Conservation (phyloP, 805 yeast genomes). For the Wickerhamiella cacticola region DNA sequence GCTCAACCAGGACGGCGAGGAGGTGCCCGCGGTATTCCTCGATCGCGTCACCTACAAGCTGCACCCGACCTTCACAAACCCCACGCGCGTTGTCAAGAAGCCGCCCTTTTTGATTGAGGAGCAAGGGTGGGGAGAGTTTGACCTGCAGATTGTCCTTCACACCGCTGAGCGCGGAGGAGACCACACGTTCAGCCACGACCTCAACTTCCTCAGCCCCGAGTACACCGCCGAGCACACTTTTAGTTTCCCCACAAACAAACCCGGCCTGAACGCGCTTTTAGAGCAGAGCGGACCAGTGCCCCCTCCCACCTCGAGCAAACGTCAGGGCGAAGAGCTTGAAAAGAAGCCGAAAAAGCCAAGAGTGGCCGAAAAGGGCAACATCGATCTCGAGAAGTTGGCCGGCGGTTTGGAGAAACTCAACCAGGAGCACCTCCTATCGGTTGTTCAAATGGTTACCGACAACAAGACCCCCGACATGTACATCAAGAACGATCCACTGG, state of each 20-base stretch:
- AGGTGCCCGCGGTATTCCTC: constrained; percentile 72
- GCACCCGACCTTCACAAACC: constrained; percentile 91
- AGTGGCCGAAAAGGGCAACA: constrained; percentile 40
- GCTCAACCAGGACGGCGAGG: constrained; percentile 69
- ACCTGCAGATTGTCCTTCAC: constrained; percentile 66
- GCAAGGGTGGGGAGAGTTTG: constrained; percentile 98
- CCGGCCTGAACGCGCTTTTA: constrained; percentile 56
- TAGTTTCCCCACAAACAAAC: constrained; percentile 63
- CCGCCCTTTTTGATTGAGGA: constrained; percentile 82
- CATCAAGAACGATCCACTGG: constrained; percentile 87
- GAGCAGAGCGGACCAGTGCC: constrained; percentile 79
- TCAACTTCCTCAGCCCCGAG: constrained; percentile 67
- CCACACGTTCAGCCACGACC: constrained; percentile 73
- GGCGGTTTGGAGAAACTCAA: constrained; percentile 74
- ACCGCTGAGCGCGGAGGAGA: constrained; percentile 82
- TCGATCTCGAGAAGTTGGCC: constrained; percentile 84
- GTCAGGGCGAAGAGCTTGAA: constrained; percentile 29
- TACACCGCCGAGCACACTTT: constrained; percentile 70
- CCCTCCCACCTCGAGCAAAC: constrained; percentile 29
- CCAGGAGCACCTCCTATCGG: constrained; percentile 87
- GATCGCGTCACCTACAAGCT: constrained; percentile 88
- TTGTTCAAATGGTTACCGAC: constrained; percentile 96
- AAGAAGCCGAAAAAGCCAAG: constrained; percentile 28
- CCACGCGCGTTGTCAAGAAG: constrained; percentile 65
- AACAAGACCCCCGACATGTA: constrained; percentile 91